Conservation (phyloP, 2,329 filamentous ascomycete genomes). For the Huntiella decipiens region DNA sequence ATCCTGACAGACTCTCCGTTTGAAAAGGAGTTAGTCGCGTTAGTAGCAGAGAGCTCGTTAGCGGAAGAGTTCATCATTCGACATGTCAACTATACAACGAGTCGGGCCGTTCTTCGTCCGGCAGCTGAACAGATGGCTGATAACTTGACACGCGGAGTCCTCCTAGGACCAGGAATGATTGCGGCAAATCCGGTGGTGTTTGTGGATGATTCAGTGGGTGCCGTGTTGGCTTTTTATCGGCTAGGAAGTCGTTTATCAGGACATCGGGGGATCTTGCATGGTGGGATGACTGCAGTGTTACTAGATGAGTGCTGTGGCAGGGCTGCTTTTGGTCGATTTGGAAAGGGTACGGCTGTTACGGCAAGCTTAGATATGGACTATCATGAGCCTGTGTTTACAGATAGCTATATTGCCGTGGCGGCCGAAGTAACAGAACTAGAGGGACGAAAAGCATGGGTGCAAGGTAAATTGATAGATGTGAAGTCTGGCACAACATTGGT, state of each 20-base stretch:
- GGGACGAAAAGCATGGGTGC: slow-evolving; percentile 13
- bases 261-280: slow-evolving; percentile 13
- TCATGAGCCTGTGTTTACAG: slow-evolving; percentile 11
- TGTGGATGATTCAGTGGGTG: slow-evolving; percentile 1
- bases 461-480: slow-evolving; percentile 11
- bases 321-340: slow-evolving; percentile 9
- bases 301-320: slow-evolving; percentile 14
- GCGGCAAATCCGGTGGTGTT: slow-evolving; percentile 7
- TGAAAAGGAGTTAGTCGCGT: slow-evolving; percentile 1
- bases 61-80: neutral
- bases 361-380: slow-evolving; percentile 13
- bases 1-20: slow-evolving; percentile 1
- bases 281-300: slow-evolving; percentile 13
- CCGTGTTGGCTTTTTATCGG: slow-evolving; percentile 10
- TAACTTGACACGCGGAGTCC: slow-evolving; percentile 3
- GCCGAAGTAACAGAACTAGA: slow-evolving; percentile 10
- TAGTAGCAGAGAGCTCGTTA: neutral
- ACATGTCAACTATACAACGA: slow-evolving; percentile 1
- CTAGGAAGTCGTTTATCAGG: slow-evolving; percentile 13
- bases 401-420: slow-evolving; percentile 10
- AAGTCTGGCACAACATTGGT: slow-evolving; percentile 10
- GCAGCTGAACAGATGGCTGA: neutral
- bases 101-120: slow-evolving; percentile 2
- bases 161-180: slow-evolving; percentile 4
- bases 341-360: slow-evolving; percentile 13